Evolutionary conservation across 805 yeast species (phyloP), one percentile per base, ranked within the genome.

Genomic region (Candida glaebosa): DNA sequence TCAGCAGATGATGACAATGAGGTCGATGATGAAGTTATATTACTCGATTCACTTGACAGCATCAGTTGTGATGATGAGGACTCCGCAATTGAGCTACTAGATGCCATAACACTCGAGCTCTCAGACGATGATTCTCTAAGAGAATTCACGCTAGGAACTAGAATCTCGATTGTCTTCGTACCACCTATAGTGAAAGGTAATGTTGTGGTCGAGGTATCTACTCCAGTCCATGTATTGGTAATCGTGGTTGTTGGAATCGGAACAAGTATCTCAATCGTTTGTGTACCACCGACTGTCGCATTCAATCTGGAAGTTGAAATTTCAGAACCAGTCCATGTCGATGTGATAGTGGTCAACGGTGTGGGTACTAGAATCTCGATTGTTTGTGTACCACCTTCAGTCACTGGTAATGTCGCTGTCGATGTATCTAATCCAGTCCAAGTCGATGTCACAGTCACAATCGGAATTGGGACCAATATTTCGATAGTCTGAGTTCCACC

Each of bases 361-460:
- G 37, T 42, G 28, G 61, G 61, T 12, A 49, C 54, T 17, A 44
- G 44, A 14, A 53, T 57, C 16, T 47, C 51, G 18, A 54, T 51
- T 6, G 62, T 59, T n/a, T 43, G 31, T 8, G 43, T 50, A 7
- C 41, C 47, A 3, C 46, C 47, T 16, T 47, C 25, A 17, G 36
- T 26, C 12, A 41, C 51, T 4, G 56, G 44, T 12, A 48, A 36
- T 7, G 63, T 58, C 2, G 58, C 53, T 8, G 48, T 44, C n/a
- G 20, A 8, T 6, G 60, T 51, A 2, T 47, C 38, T 1, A 54
- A 14, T 8, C 54, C 59, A 18, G 56, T 46, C 48, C 52, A 51
- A 17, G 63, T 51, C 17, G 43, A 45, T 2, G 55, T 55, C 3
- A 51, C 50, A 4, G 47, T 22, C 7, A 40, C n/a, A n/a, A n/a